Evolutionary conservation across 2,329 filamentous ascomycete species (phyloP).

Genomic region (Colletotrichum sp.): DNA sequence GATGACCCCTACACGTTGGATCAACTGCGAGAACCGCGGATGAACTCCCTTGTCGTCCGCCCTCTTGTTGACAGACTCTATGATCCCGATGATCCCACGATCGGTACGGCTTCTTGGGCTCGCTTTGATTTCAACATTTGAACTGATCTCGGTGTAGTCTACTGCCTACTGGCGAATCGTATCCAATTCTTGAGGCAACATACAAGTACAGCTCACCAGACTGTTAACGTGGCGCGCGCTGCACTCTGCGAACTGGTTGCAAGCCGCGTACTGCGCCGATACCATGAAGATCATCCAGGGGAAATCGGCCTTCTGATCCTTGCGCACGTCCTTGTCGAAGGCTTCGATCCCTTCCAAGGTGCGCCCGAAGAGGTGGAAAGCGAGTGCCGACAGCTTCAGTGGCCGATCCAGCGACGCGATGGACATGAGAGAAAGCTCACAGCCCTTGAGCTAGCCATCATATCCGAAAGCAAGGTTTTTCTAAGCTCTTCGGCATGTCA

Average conservation of each 20-base stretch:
- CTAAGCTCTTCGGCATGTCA: conserved; percentile 72
- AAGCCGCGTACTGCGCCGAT: conserved; percentile 68
- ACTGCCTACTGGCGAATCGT: conserved; percentile 74
- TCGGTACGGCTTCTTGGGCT: conserved; percentile 44
- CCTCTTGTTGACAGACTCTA: conserved; percentile 73
- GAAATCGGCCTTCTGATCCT: conserved; percentile 67
- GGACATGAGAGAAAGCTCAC: conserved; percentile 62
- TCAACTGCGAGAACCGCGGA: conserved; percentile 69
- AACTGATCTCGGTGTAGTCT: conserved; percentile 49
- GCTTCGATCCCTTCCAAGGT: conserved; percentile 75
- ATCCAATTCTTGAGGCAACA: conserved; percentile 74
- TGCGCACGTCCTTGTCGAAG: conserved; percentile 72
- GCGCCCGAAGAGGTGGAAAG: conserved; percentile 63
- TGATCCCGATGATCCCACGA: conserved; percentile 67
- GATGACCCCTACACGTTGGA: conserved; percentile 56
- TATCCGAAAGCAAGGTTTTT: conserved; percentile 73
- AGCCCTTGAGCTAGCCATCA: conserved; percentile 73
- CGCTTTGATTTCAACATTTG: too few relatives aligned
- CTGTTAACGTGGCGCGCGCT: conserved; percentile 71
- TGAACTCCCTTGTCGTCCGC: conserved; percentile 70
- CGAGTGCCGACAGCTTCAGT: conserved; percentile 31
- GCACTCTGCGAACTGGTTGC: conserved; percentile 73
- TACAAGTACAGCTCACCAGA: conserved; percentile 69
- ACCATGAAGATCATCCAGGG: conserved; percentile 71
- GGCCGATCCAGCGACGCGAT: conserved; percentile 42